Evolutionary conservation across 2,329 filamentous ascomycete species (phyloP), one percentile per base, ranked within the genome.

Genomic region (Colletotrichum plurivorum): DNA sequence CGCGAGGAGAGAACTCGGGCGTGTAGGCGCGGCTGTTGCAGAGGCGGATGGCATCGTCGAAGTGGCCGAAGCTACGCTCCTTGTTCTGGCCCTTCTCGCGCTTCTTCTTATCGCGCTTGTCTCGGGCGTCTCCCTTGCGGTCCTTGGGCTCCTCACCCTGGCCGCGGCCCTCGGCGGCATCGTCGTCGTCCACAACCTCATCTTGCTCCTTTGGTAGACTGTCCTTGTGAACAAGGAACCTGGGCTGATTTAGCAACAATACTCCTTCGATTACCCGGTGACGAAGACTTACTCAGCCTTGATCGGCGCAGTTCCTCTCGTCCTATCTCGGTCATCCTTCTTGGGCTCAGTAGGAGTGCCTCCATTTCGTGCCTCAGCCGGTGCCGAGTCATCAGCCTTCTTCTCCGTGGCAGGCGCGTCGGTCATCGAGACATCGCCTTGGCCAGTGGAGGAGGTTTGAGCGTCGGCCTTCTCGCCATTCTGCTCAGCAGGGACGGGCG

Each of bases 1-100:
- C 83, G 71, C 86, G 84, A 0, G 94, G 93, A 3, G 94, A 95
- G 78, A 97, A 97, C 77, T 98, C 95, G 45, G 92, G 85, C 71
- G 84, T 87, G 75, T 90, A 87, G 18, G 89, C 88, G 70, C 93
- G 87, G 61, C 91, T 94, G 74, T 90, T 89, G 81, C 95, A 98
- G 9, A 98, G 87, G 48, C 89, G 89, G 63, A 95, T 86, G 36
- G 88, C 88, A 77, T 98, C 95, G 70, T 89, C 88, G 49, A 94
- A 96, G 71, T 86, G 90, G 58, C 94, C 94, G 78, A 96, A 98
- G 51, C 88, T 88, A 66, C 95, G 92, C 73, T 89, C 89, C 72
- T 91, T 94, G 80, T 98, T 98, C 80, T 97, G 94, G 13, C 76
- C 74, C 54, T 84, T 84, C 72, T 81, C 84, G 27, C 84, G 83